phyloP scores from a whole-genome alignment of 495 filamentous ascomycete species.

The Astrocystis sublimbata region DNA sequence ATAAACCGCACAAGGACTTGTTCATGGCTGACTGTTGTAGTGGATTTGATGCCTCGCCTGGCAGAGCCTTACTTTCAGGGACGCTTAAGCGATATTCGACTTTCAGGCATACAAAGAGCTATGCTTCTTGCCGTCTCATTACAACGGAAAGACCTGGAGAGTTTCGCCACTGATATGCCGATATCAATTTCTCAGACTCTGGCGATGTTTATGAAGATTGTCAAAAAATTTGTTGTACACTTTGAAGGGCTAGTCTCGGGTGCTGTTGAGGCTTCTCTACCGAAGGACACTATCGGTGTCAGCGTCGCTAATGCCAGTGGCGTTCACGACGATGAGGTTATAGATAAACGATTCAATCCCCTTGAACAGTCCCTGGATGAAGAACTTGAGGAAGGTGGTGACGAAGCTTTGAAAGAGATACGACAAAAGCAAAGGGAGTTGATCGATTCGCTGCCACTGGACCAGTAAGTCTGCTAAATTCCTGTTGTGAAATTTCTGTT shows the following conservation, averaged over 20 bases:
- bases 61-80: conserved; percentile 81
- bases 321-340: conserved; percentile 60
- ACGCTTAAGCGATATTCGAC: conserved; percentile 64
- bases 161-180: conserved; percentile 76
- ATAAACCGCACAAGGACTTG: background rate
- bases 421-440: conserved; percentile 74
- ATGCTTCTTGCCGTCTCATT: conserved; percentile 87
- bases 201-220: conserved; percentile 94
- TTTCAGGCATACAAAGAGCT: conserved; percentile 77
- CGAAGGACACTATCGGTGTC: conserved; percentile 57
- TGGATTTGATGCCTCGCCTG: conserved; percentile 85
- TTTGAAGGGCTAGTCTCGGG: conserved; percentile 75
- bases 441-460: conserved; percentile 85
- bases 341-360: conserved; percentile 64
- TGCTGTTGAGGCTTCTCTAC: conserved; percentile 70
- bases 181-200: conserved; percentile 77
- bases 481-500: conserved; percentile 7
- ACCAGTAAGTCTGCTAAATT: conserved; percentile 63
- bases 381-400: conserved; percentile 80
- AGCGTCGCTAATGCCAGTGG: conserved; percentile 54
- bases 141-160: conserved; percentile 82
- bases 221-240: conserved; percentile 78
- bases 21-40: conserved; percentile 19
- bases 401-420: conserved; percentile 69
- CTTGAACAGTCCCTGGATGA: conserved; percentile 75